phyloP scores from a whole-genome alignment of 345 rosid species.

The Schrenkiella parvula region DNA sequence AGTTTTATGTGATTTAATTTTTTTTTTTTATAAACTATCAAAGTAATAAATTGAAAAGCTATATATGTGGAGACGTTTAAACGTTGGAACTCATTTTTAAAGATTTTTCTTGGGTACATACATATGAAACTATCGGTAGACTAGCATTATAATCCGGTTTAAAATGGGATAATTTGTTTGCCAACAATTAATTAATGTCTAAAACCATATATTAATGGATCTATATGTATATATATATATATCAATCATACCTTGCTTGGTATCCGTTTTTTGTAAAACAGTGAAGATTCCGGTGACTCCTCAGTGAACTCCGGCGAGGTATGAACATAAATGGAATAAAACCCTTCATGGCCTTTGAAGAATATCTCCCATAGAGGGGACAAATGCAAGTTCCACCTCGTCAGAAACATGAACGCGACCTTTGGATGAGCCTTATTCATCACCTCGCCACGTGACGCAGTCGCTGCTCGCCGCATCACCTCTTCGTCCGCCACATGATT shows the following conservation, averaged over 20 bases:
- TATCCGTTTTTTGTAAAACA: constrained; percentile 54
- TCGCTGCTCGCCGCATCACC: constrained; percentile 29
- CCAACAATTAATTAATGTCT: too few species aligned
- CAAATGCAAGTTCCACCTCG: constrained; percentile 49
- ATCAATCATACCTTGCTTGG: constrained; percentile 51
- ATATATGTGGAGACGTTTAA: too few species aligned
- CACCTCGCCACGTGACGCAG: not conserved
- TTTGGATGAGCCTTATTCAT: constrained; percentile 32
- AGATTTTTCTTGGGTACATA: too few species aligned
- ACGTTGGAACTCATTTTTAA: too few species aligned
- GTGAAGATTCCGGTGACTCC: constrained; percentile 41
- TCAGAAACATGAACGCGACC: constrained; percentile 75
- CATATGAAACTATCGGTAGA: too few species aligned
- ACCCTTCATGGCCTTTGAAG: constrained; percentile 46
- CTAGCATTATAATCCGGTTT: too few species aligned
- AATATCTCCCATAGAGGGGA: constrained; percentile 71
- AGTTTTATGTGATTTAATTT: too few species aligned
- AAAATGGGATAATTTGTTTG: too few species aligned
- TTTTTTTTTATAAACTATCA: too few species aligned
- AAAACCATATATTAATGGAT: not conserved
- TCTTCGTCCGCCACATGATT: constrained; percentile 30
- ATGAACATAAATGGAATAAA: constrained; percentile 65
- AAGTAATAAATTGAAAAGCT: too few species aligned
- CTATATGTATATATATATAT: not conserved
- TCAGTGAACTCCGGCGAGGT: constrained; percentile 49